Evolutionary conservation across 2,329 filamentous ascomycete species (phyloP), one percentile per base, ranked within the genome.

Genomic region (Colletotrichum spinosum): DNA sequence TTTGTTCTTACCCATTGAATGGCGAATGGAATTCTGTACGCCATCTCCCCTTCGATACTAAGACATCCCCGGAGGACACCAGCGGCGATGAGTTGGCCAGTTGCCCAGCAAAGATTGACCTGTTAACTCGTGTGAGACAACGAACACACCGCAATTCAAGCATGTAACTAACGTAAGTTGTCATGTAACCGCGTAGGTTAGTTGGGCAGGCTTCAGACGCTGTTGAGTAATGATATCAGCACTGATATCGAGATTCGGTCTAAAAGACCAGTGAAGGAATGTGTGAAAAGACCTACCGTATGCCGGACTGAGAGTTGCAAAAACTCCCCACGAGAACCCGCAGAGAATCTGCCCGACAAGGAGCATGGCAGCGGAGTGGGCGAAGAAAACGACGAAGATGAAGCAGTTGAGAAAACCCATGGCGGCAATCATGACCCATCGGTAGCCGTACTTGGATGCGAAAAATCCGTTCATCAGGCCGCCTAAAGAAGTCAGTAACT

Each of bases 381-480:
- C 80, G 55, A 85, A 85, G 73, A 85, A 82, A 25, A 77, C 75
- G 57, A 85, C 76, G 69, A 84, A 84, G 68, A 85, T 80, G 67
- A 82, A 81, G 13, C 71, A 77, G 6, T 75, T 72, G 42, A 85
- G 55, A 25, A 64, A 59, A 0, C 51, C 55, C 60, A 64, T 64
- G 35, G 60, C 55, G 45, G 70, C 66, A 41, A 84, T 78, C 69
- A 83, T 75, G 1, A 82, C 80, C 56, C 73, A 75, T 42, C 80
- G 78, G 59, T 83, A 80, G 3, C 83, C 84, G 65, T 74, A 81
- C 51, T 70, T 74, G 25, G 74, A 73, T 0, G 80, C 78, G 6
- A 80, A 72, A 67, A 74, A 81, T 6, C 81, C 81, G 68, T 82
- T 81, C 8, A 80, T 52, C 41, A 80, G 59, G 10, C 76, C 76